These are phyloP conservation scores for Entrophospora sp. DNA, from an alignment of 192 early-diverging fungal genomes.

Conservation along the genomic window DNA sequence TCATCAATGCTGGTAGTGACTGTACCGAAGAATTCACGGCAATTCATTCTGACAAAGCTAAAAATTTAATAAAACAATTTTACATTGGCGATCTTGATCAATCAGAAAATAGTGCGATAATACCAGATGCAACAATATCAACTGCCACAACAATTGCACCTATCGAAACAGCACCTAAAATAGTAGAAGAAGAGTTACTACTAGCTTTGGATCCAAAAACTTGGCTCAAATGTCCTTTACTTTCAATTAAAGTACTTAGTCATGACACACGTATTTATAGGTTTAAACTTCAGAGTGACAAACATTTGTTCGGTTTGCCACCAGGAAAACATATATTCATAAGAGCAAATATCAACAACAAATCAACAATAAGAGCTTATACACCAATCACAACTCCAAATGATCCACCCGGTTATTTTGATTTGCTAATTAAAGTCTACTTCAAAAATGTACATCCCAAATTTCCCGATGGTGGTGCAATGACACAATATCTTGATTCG, in stretches of 20 bases:
- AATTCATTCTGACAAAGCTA: constrained; percentile 82
- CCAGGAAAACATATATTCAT: constrained; percentile 51
- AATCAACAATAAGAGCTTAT: constrained; percentile 68
- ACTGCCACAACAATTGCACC: neutral
- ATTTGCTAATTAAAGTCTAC: constrained; percentile 79
- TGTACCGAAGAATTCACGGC: constrained; percentile 86
- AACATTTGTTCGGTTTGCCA: constrained; percentile 53
- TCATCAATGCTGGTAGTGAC: constrained; percentile 73
- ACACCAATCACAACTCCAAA: constrained; percentile 59
- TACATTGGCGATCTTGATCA: constrained; percentile 56
- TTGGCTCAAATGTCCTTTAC: constrained; percentile 33
- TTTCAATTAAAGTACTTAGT: constrained; percentile 29
- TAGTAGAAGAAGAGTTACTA: neutral
- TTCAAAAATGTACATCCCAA: constrained; percentile 20
- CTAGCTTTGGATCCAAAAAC: constrained; percentile 22
- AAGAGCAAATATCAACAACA: constrained; percentile 39
- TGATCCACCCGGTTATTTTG: constrained; percentile 52
- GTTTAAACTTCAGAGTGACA: constrained; percentile 44
- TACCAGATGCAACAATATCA: neutral
- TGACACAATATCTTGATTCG: constrained; percentile 55
- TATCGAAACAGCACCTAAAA: neutral
- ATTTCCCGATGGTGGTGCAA: constrained; percentile 41
- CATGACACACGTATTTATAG: constrained; percentile 38
- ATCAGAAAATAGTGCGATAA: too few species aligned
- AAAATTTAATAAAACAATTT: constrained; percentile 57